Base-by-base conservation (phyloP, 805 yeast genomes). In the Cyberlindnera sargentensis region DNA sequence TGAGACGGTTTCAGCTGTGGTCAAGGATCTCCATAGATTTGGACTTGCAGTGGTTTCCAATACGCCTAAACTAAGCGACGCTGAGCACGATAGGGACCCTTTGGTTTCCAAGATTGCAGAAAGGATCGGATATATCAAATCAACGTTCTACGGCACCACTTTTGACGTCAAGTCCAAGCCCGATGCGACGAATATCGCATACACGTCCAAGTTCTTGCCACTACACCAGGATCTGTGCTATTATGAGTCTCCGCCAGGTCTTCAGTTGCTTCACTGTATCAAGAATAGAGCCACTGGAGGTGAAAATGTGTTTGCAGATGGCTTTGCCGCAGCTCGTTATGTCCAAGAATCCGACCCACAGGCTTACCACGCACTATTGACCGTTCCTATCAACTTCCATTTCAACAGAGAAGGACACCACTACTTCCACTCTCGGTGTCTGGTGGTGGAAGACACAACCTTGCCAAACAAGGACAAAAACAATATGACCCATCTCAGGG, bases 211-310 rank as follows among this genome's bases (percentile, higher is more conserved):
- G 7, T 75, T 75, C 51, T 68, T 85, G 34, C 89, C 89, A 3
- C 66, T 84, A 40, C 95, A 84, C 53, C 84, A 82, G 83, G 93
- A 85, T 55, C 67, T 84, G 26, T 68, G 80, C 37, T 84, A 84
- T 63, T 79, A 83, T 56, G 90, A 84, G 58, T 78, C 88, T 8
- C 90, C 90, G 3, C 95, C 95, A 2, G 91, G 91, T 1, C 63
- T 84, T 36, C 90, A 84, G 60, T 58, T 82, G 34, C 67, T 84
- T 36, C 93, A 84, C 52, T 71, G 76, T 42, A 71, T 79, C 32
- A 61, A 69, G 39, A 76, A 78, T 52, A 57, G 55, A 23, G 75
- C 82, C 8, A 51, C 52, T 8, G 89, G 87, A 9, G 91, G 89
- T 8, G 85, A 81, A 50, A 81, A 77, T 39, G 61, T 79, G 9